Evolutionary conservation across 2,329 filamentous ascomycete genomes (phyloP), one percentile per base, ranked within the genome.

Genomic region (Nemania bipapillata): DNA sequence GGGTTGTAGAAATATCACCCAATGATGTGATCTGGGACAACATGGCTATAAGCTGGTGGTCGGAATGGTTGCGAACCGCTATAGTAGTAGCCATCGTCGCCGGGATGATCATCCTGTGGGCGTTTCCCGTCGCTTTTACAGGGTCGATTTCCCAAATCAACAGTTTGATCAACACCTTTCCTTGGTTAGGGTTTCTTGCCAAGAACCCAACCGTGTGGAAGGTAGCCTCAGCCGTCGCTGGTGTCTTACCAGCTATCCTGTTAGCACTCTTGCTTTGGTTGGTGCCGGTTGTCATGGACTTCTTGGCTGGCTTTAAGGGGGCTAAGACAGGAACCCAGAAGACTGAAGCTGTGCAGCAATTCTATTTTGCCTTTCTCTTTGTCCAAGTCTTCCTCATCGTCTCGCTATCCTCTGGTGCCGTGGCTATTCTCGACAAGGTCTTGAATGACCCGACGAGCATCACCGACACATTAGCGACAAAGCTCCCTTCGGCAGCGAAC

Each of bases 1-100:
- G 96, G 30, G 87, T 92, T 47, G 92, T 97, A n/a, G 96, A 99
- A 78, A 94, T 99, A 54, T 93, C 94, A 6, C 96, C 96, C 0
- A 90, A 91, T 50, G 94, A 98, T 77, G 93, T 99, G 8, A 86
- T 96, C 47, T 99, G 96, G 96, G 93, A 96, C 72, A 99, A 99
- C 77, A 95, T 99, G 90, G 94, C 93, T 0, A 91, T 97, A 74
- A 89, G 87, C 63, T 98, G 96, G 95, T 98, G 94, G 94, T 90
- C 95, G 70, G 87, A 91, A 65, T 97, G 95, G 85, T 76, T 93
- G 32, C 88, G 93, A 30, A 90, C 89, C 1, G 86, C 83, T 40
- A 78, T 91, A 8, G 90, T 95, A 11, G 81, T 93, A 32, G 80
- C 83, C 7, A 74, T 91, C 26, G 90, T 97, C 7, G 79, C 85